A percentile compares a stretch with the other conserved stretches of the same genome.
These are phyloP conservation scores for Pseudopithomyces chartarum DNA, from an alignment of 2,329 filamentous ascomycete genomes.

Conservation along the genomic window DNA sequence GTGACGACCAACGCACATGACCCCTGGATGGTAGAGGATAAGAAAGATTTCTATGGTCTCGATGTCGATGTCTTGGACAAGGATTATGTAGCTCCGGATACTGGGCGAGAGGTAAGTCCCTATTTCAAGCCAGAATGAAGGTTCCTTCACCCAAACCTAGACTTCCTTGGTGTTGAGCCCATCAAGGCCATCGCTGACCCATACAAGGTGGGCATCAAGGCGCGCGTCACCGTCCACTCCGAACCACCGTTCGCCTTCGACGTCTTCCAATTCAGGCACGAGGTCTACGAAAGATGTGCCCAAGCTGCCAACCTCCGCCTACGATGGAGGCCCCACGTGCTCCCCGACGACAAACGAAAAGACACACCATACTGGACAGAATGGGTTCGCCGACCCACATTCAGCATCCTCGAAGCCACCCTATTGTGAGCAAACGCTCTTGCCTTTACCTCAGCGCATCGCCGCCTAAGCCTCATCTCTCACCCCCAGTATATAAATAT, in stretches of 20 bases:
- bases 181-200: background rate
- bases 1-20: constrained; percentile 32
- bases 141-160: background rate
- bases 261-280: constrained; percentile 29
- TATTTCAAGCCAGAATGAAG: background rate
- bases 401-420: constrained; percentile 28
- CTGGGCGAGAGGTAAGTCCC: background rate
- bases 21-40: constrained; percentile 17
- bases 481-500: background rate
- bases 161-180: background rate
- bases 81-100: constrained; percentile 23
- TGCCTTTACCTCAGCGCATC: background rate
- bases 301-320: constrained; percentile 25
- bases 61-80: constrained; percentile 26
- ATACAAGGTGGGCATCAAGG: constrained; percentile 25
- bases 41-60: constrained; percentile 30
- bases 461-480: background rate
- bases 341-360: constrained; percentile 35
- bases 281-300: constrained; percentile 36
- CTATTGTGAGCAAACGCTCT: background rate
- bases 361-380: constrained; percentile 25
- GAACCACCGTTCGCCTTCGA: constrained; percentile 28
- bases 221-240: constrained; percentile 20
- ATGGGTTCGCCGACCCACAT: constrained; percentile 28
- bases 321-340: constrained; percentile 21